Percentiles rank a stretch among this genome's conserved stretches.
These are phyloP conservation scores for Raphanus hybrid DNA, from an alignment of 441 rosid genomes.

Conservation along the genomic window DNA sequence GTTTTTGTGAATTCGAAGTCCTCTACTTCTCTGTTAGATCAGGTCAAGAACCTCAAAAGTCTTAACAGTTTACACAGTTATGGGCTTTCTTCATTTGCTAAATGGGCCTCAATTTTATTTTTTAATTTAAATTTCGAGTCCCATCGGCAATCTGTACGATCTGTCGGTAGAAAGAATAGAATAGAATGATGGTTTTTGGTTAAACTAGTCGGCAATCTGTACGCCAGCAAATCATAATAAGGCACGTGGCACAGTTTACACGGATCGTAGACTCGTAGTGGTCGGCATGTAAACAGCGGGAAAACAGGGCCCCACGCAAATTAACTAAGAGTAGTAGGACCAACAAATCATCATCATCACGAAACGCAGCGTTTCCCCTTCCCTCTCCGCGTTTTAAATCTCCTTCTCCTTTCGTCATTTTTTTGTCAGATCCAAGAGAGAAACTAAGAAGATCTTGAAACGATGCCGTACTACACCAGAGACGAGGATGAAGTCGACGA, in stretches of 20 bases:
- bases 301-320: constrained; percentile 6
- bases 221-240: background rate
- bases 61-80: background rate
- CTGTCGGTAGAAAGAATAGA: no score
- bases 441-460: constrained; percentile 16
- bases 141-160: background rate
- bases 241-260: constrained; percentile 25
- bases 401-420: constrained; percentile 3
- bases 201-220: background rate
- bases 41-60: background rate
- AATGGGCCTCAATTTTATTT: background rate
- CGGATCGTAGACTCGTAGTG: constrained; percentile 24
- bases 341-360: background rate
- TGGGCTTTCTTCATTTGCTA: background rate
- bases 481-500: constrained; percentile 58
- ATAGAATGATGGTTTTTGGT: background rate
- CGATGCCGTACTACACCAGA: constrained; percentile 71
- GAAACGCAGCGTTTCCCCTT: constrained; percentile 34
- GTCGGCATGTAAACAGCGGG: constrained; percentile 27
- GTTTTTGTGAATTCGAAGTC: no score
- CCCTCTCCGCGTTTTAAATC: constrained; percentile 10
- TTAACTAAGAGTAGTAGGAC: background rate
- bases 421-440: constrained; percentile 8
- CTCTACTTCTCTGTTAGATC: background rate
- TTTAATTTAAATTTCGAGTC: background rate